phyloP scores from a whole-genome alignment of 768 basidiomycete genomes.

The Heimioporus sp. region DNA sequence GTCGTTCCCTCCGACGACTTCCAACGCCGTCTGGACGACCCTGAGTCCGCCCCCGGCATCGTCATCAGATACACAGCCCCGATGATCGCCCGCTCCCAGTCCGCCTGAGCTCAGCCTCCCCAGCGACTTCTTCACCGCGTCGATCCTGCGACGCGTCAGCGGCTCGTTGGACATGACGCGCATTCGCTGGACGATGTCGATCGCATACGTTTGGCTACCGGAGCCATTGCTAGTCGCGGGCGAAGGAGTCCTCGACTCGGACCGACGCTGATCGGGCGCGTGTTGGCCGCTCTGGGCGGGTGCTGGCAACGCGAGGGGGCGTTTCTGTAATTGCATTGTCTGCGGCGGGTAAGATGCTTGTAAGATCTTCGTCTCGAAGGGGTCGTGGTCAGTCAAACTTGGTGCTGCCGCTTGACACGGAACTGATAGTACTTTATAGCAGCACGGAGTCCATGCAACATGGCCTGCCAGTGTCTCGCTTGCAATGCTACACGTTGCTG shows the following conservation, averaged over 20 bases:
- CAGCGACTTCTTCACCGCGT: conserved; percentile 30
- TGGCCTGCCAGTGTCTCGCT: conserved; percentile 7
- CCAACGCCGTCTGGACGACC: conserved; percentile 24
- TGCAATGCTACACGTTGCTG: conserved; percentile 14
- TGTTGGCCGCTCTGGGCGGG: conserved; percentile 7
- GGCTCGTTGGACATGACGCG: conserved; percentile 28
- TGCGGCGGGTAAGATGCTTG: conserved; percentile 10
- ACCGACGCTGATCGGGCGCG: conserved; percentile 6
- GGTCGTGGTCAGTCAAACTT: neutral
- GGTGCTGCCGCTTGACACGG: neutral
- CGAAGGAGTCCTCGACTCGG: neutral
- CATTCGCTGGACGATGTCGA: conserved; percentile 31
- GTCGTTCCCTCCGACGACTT: conserved; percentile 18
- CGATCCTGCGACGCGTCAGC: conserved; percentile 24
- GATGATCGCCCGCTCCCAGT: conserved; percentile 26
- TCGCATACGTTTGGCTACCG: conserved; percentile 19
- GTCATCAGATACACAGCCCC: conserved; percentile 30
- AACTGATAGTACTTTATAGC: conserved; percentile 22
- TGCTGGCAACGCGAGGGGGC: neutral
- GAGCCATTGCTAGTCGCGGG: neutral
- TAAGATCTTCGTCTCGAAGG: neutral
- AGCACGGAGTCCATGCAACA: conserved; percentile 11
- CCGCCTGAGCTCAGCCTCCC: conserved; percentile 11
- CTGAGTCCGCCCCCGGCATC: conserved; percentile 22
- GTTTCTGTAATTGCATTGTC: conserved; percentile 14